These are phyloP conservation scores for Psidium guajava DNA, from an alignment of 345 rosid genomes.

Conservation along the genomic window DNA sequence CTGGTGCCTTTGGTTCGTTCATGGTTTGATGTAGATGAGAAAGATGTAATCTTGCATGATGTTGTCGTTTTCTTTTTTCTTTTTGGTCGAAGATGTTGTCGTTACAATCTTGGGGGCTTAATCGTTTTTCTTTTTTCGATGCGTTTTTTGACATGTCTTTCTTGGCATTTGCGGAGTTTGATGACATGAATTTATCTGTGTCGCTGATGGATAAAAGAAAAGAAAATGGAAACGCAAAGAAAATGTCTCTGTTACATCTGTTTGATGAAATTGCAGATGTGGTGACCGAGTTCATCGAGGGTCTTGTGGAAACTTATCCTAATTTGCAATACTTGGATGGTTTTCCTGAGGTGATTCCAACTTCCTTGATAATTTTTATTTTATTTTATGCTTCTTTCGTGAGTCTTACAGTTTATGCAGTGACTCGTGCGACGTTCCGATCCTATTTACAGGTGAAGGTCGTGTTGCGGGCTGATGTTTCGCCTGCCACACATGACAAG, in stretches of 20 bases:
- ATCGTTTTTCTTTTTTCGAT: background rate
- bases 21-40: background rate
- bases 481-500: constrained; percentile 54
- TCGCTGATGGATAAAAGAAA: background rate
- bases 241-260: background rate
- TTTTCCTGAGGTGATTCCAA: constrained; percentile 74
- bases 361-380: constrained; percentile 16
- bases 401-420: background rate
- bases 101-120: background rate
- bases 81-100: background rate
- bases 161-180: background rate
- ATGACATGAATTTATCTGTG: background rate
- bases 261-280: constrained; percentile 39
- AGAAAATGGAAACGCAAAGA: background rate
- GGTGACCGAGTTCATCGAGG: constrained; percentile 92
- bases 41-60: background rate
- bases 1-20: background rate
- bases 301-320: constrained; percentile 82
- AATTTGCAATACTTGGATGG: constrained; percentile 84
- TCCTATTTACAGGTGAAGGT: constrained; percentile 58
- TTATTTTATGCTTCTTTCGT: background rate
- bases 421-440: too few relatives aligned
- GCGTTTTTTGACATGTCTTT: background rate
- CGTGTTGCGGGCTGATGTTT: constrained; percentile 83
- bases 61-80: background rate